Conservation (phyloP, 2,329 filamentous ascomycete genomes). For the Talaromyces sp. region DNA sequence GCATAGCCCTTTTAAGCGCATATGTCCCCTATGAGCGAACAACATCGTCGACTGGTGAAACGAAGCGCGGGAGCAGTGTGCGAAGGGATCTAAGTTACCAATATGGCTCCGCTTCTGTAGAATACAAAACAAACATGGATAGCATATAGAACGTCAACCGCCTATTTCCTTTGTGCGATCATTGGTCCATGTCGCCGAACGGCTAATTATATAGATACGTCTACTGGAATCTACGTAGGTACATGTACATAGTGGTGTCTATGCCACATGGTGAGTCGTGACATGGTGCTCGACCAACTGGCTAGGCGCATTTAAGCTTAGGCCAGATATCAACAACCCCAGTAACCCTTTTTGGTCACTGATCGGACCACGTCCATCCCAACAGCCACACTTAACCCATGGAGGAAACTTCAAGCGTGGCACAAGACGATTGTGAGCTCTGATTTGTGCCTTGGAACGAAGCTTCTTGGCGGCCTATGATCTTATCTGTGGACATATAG, state of each 20-base stretch:
- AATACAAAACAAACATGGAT: conserved; percentile 33
- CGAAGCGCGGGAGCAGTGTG: not conserved
- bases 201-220: not conserved
- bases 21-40: conserved; percentile 16
- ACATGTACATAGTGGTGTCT: not conserved
- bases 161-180: conserved; percentile 16
- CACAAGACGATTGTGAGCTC: not conserved
- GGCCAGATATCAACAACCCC: not conserved
- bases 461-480: conserved; percentile 5
- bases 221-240: not conserved
- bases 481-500: not conserved
- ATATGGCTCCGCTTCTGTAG: conserved; percentile 27
- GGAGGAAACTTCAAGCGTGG: conserved; percentile 26
- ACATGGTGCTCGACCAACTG: not conserved
- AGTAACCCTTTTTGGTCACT: conserved; percentile 13
- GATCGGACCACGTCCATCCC: conserved; percentile 9
- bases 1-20: conserved; percentile 36
- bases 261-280: not conserved
- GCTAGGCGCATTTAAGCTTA: not conserved
- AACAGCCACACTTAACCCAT: conserved; percentile 20
- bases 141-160: conserved; percentile 33
- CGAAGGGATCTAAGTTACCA: conserved; percentile 8
- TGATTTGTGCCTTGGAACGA: not conserved
- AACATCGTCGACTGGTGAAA: not conserved
- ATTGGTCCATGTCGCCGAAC: not conserved